Conservation (phyloP, 352 stramenopile genomes). For the Globisporangium alternatum region DNA sequence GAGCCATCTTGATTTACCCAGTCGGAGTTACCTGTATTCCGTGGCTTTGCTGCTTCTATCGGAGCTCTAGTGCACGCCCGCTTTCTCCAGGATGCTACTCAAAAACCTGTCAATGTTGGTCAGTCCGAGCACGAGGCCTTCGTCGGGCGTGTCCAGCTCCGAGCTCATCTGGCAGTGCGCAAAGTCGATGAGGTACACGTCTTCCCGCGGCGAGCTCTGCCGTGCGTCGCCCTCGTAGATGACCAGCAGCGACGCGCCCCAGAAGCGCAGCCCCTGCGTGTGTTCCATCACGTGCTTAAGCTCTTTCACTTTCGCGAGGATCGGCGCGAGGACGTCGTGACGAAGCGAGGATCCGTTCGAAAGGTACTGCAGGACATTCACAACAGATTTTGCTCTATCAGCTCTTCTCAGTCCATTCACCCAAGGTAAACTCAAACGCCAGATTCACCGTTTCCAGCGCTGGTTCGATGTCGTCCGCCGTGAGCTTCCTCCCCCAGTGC, state of each 20-base stretch:
- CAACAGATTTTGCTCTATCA: background rate
- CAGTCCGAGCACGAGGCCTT: conserved; percentile 65
- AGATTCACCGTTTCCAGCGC: conserved; percentile 54
- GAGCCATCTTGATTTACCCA: conserved; percentile 6
- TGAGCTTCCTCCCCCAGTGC: conserved; percentile 66
- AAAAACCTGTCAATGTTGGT: conserved; percentile 55
- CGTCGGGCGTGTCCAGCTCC: conserved; percentile 44
- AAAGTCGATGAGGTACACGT: conserved; percentile 79
- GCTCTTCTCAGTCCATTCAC: background rate
- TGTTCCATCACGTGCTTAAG: conserved; percentile 39
- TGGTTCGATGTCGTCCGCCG: conserved; percentile 48
- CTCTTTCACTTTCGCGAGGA: conserved; percentile 41
- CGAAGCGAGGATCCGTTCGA: conserved; percentile 43
- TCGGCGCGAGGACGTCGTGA: conserved; percentile 35
- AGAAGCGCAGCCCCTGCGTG: conserved; percentile 67
- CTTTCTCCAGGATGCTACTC: conserved; percentile 28
- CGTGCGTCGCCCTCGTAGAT: conserved; percentile 71
- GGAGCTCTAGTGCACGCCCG: background rate
- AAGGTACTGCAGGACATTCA: conserved; percentile 44
- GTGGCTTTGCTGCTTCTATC: background rate
- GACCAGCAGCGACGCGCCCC: conserved; percentile 67
- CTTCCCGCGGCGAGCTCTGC: conserved; percentile 21
- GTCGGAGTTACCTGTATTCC: background rate
- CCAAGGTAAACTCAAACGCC: background rate
- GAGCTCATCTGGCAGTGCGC: conserved; percentile 72